These are phyloP conservation scores for Fusarium clavum DNA, from an alignment of 2,329 filamentous ascomycete genomes.

Conservation along the genomic window DNA sequence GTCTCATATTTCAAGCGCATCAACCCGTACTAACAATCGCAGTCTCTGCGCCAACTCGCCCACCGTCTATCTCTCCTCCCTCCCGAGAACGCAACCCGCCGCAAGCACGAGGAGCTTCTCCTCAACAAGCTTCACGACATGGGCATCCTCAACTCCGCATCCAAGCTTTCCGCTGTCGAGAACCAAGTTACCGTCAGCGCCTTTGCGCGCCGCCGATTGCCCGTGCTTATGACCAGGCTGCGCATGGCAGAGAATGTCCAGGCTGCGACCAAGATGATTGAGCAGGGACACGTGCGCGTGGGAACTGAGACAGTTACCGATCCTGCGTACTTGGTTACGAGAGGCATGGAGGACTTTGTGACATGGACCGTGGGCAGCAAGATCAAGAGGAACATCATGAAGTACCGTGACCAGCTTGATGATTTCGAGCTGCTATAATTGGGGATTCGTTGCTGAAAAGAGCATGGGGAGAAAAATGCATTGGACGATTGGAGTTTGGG, in stretches of 20 bases:
- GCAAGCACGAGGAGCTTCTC: conserved; percentile 86
- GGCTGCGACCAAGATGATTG: conserved; percentile 86
- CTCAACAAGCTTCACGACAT: conserved; percentile 94
- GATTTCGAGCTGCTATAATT: conserved; percentile 89
- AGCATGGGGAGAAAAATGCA: neutral
- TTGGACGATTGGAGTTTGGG: conserved; percentile 40
- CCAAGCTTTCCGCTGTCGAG: conserved; percentile 87
- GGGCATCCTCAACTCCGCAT: conserved; percentile 81
- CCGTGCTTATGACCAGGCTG: conserved; percentile 89
- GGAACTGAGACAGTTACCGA: conserved; percentile 92
- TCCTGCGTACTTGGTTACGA: conserved; percentile 87
- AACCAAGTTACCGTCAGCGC: conserved; percentile 88
- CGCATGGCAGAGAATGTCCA: conserved; percentile 93
- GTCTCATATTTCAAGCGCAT: conserved; percentile 35
- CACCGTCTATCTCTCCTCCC: conserved; percentile 89
- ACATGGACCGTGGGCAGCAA: conserved; percentile 97
- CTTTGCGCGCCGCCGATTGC: conserved; percentile 84
- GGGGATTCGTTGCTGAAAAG: neutral
- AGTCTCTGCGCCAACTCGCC: conserved; percentile 89
- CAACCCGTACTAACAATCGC: conserved; percentile 17
- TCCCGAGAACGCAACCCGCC: conserved; percentile 78
- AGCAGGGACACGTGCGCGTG: conserved; percentile 93
- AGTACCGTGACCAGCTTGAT: conserved; percentile 93
- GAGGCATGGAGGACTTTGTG: conserved; percentile 94
- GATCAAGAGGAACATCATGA: conserved; percentile 96